Evolutionary conservation across 805 yeast species (phyloP).

Genomic region (Suhomyces pyralidae): DNA sequence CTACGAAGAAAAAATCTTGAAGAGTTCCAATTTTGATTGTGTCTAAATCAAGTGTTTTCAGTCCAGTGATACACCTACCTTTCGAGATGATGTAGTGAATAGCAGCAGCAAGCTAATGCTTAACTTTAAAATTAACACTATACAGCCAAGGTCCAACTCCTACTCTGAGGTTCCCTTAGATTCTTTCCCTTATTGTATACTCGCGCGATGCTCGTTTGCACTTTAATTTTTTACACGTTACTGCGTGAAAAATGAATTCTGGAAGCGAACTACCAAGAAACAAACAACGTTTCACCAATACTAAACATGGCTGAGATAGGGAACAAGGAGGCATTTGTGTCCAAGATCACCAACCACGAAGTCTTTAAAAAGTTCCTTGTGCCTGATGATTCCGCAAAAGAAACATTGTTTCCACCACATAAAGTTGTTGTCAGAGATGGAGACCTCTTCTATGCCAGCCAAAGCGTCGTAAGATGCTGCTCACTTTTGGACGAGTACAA

Average conservation of each 20-base stretch:
- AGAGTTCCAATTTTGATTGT: not conserved
- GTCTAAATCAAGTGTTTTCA: too few species aligned
- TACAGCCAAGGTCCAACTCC: not conserved
- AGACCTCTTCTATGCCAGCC: constrained; percentile 32
- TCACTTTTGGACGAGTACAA: constrained; percentile 16
- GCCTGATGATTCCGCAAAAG: not conserved
- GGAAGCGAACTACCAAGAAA: not conserved
- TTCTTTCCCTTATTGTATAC: not conserved
- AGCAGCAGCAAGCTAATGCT: not conserved
- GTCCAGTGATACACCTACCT: too few species aligned
- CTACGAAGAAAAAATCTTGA: not conserved
- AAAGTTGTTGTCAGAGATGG: constrained; percentile 7
- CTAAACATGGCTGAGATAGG: constrained; percentile 1
- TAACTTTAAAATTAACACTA: not conserved
- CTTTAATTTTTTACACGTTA: not conserved
- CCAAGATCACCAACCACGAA: constrained; percentile 4
- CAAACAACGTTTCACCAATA: not conserved
- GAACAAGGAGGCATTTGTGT: constrained; percentile 6
- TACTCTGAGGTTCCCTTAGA: not conserved
- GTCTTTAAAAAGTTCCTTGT: constrained; percentile 5
- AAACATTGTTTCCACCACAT: not conserved
- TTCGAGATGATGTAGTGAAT: too few species aligned
- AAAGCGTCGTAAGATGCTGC: constrained; percentile 30
- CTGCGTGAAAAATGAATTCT: not conserved
- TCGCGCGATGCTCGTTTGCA: not conserved